phyloP scores from a whole-genome alignment of 2,329 filamentous ascomycete species.

The Ustilaginoidea virens region DNA sequence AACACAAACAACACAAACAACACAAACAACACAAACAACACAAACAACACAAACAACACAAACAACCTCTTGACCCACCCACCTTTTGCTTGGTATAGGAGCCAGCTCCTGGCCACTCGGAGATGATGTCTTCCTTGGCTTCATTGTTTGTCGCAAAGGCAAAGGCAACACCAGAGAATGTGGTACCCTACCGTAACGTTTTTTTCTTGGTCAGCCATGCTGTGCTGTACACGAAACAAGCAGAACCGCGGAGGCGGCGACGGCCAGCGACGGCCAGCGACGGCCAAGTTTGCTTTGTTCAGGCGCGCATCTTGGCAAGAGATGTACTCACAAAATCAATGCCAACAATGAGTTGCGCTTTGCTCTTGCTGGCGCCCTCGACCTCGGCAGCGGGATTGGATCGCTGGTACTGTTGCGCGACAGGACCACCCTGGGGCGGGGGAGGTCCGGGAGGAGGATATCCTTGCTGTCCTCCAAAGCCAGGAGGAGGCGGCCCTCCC shows the following conservation, averaged over 20 bases:
- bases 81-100: slow-evolving; percentile 99
- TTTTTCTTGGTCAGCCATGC: too few species aligned
- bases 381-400: slow-evolving; percentile 50
- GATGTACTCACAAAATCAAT: slow-evolving; percentile 76
- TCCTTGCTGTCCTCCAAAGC: slow-evolving; percentile 27
- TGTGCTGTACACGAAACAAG: too few species aligned
- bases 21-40: too few species aligned
- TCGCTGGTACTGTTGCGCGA: slow-evolving; percentile 26
- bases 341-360: slow-evolving; percentile 93
- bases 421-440: slow-evolving; percentile 18
- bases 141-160: slow-evolving; percentile 96
- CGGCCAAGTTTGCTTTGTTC: slow-evolving; percentile 1
- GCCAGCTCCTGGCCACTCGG: slow-evolving; percentile 94
- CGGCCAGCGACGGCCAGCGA: too few species aligned
- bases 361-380: slow-evolving; percentile 76
- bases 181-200: slow-evolving; percentile 57
- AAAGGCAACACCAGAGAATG: slow-evolving; percentile 93
- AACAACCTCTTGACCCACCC: slow-evolving; percentile 7
- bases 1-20: too few species aligned
- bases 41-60: too few species aligned
- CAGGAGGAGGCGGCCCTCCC: slow-evolving; percentile 30
- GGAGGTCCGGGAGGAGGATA: slow-evolving; percentile 30
- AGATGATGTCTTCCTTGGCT: slow-evolving; percentile 96
- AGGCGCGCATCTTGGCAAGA: neutral
- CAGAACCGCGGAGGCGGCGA: too few species aligned